Percentiles rank a stretch among this genome's conserved stretches.
Conservation (phyloP, 2,329 filamentous ascomycete species). For the Hysterium pulicare region DNA sequence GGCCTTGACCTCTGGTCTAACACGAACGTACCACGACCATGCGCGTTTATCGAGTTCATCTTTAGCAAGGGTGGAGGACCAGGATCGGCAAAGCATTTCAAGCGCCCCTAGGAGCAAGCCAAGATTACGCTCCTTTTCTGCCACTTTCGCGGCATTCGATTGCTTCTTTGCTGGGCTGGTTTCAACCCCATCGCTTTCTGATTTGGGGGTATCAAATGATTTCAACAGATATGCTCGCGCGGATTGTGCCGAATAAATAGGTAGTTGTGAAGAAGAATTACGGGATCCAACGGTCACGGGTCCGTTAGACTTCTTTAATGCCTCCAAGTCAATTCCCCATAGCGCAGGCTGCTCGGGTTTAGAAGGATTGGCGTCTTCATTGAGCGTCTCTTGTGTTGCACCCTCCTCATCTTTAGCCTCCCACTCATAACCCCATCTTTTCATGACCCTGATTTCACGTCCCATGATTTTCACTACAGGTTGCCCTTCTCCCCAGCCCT, state of each 20-base stretch:
- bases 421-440: conserved; percentile 71
- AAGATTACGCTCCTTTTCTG: conserved; percentile 67
- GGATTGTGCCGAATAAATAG: conserved; percentile 70
- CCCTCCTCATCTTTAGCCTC: conserved; percentile 21
- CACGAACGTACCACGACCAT: conserved; percentile 77
- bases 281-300: conserved; percentile 14
- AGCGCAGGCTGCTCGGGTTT: conserved; percentile 47
- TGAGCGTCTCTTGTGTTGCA: conserved; percentile 13
- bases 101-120: conserved; percentile 67
- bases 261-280: conserved; percentile 50
- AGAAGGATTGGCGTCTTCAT: conserved; percentile 10
- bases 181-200: conserved; percentile 16
- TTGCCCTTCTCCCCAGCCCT: conserved; percentile 72
- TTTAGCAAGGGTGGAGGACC: conserved; percentile 60
- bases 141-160: conserved; percentile 49
- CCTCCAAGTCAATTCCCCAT: conserved; percentile 59
- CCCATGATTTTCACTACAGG: conserved; percentile 70
- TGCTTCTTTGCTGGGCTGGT: conserved; percentile 48
- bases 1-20: conserved; percentile 73
- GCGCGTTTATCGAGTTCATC: conserved; percentile 71
- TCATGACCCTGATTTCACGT: conserved; percentile 70
- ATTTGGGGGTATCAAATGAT: conserved; percentile 54
- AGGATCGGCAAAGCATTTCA: conserved; percentile 69
- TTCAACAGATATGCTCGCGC: conserved; percentile 59
- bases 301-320: conserved; percentile 47